Evolutionary conservation across 148 eudicot species (phyloP).

Genomic region (Fagopyrum esculentum): DNA sequence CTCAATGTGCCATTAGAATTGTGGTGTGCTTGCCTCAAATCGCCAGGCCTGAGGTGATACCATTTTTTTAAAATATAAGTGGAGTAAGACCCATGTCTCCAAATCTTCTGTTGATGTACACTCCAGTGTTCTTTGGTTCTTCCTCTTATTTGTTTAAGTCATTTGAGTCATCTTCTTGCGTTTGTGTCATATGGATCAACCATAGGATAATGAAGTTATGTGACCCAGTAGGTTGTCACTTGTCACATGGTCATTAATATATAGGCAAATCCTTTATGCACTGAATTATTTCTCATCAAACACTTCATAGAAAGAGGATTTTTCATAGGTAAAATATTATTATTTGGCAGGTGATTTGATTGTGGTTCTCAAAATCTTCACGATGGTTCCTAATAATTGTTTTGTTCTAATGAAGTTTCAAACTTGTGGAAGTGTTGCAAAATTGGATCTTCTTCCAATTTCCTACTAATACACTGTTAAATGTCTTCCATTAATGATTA

Average conservation of each 20-base stretch:
- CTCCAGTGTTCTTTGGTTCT: background rate
- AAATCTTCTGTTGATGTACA: background rate
- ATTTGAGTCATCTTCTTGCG: background rate
- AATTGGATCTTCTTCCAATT: background rate
- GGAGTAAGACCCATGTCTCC: background rate
- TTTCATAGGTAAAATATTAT: background rate
- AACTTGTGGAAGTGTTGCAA: background rate
- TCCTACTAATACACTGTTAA: background rate
- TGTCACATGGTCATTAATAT: background rate
- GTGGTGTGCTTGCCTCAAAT: background rate
- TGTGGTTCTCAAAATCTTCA: background rate
- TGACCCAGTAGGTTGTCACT: background rate
- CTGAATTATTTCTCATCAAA: background rate
- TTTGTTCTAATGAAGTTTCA: background rate
- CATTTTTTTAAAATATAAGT: background rate
- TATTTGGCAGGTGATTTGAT: background rate
- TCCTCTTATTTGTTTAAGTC: background rate
- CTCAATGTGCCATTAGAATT: background rate
- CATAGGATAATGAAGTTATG: background rate
- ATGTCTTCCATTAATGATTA: background rate
- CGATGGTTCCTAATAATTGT: background rate
- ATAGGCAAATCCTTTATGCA: background rate
- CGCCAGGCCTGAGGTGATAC: background rate
- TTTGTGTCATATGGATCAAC: background rate
- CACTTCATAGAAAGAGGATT: too few relatives aligned